Evolutionary conservation across 306 rosid species (phyloP).

Genomic region (Ziziphus jujuba): DNA sequence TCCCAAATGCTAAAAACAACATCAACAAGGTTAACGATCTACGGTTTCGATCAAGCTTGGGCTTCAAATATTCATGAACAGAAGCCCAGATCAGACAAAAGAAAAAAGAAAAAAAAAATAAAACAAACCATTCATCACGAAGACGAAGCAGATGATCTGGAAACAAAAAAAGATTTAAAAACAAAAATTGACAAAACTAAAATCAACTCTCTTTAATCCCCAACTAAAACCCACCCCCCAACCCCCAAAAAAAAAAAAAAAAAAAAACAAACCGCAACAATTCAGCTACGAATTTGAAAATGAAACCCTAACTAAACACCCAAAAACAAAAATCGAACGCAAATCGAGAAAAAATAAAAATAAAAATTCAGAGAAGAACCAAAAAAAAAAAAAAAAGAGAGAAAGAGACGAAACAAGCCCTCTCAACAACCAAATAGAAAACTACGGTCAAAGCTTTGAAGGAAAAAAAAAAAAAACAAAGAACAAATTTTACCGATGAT

Average conservation of each 20-base stretch:
- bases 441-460: conserved; percentile 13
- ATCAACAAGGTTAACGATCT: conserved; percentile 15
- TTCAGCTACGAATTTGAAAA: background rate
- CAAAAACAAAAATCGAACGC: background rate
- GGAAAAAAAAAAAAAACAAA: too few relatives aligned
- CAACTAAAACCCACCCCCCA: background rate
- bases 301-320: background rate
- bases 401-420: too few relatives aligned
- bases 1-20: background rate
- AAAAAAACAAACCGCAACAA: background rate
- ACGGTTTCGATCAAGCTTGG: conserved; percentile 16
- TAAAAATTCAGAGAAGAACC: background rate
- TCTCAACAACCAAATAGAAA: background rate
- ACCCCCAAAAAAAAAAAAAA: too few relatives aligned
- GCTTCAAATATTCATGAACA: conserved; percentile 13
- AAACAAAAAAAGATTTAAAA: too few relatives aligned
- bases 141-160: background rate
- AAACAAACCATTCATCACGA: conserved; percentile 6
- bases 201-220: background rate
- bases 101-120: too few relatives aligned
- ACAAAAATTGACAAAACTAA: background rate
- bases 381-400: background rate
- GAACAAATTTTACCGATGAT: conserved; percentile 36
- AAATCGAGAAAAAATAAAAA: background rate
- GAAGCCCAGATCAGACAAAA: conserved; percentile 38